Conservation (phyloP, 2,329 filamentous ascomycete species). For the Nigrograna mackinnonii region DNA sequence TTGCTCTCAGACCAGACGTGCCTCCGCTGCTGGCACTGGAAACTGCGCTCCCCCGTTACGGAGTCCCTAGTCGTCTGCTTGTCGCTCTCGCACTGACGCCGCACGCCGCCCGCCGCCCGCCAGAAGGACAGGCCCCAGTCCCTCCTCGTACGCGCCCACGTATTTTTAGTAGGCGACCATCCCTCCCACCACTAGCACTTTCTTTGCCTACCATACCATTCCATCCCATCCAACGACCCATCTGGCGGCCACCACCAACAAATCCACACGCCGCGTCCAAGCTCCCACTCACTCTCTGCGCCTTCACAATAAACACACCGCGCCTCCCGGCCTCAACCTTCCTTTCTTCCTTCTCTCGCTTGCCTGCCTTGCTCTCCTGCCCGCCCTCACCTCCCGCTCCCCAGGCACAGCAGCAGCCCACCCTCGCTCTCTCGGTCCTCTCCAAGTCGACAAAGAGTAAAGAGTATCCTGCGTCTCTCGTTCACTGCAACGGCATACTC, state of each 20-base stretch:
- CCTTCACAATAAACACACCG: slow-evolving; percentile 34
- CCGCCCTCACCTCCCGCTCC: slow-evolving; percentile 2
- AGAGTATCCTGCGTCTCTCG: no score
- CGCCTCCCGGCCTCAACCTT: slow-evolving; percentile 25
- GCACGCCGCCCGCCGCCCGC: no score
- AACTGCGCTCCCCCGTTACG: not conserved
- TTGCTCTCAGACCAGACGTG: not conserved
- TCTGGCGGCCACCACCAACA: slow-evolving; percentile 37
- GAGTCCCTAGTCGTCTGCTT: no score
- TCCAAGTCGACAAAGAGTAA: slow-evolving; percentile 17
- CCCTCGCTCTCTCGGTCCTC: slow-evolving; percentile 15
- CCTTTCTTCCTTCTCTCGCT: slow-evolving; percentile 4
- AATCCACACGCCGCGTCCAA: slow-evolving; percentile 24
- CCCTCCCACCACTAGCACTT: no score
- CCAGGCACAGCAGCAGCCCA: slow-evolving; percentile 28
- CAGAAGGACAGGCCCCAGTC: not conserved
- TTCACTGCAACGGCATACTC: slow-evolving; percentile 22
- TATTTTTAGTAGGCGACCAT: slow-evolving; percentile 30
- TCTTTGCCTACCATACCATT: no score
- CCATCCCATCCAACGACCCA: slow-evolving; percentile 25
- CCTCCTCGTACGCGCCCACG: slow-evolving; percentile 22
- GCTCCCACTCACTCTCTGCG: slow-evolving; percentile 17
- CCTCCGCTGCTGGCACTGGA: slow-evolving; percentile 4
- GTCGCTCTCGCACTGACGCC: no score
- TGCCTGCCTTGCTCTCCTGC: slow-evolving; percentile 26